These are phyloP conservation scores for Wickerhamomyces canadensis DNA, from an alignment of 805 yeast species.

Conservation along the genomic window DNA sequence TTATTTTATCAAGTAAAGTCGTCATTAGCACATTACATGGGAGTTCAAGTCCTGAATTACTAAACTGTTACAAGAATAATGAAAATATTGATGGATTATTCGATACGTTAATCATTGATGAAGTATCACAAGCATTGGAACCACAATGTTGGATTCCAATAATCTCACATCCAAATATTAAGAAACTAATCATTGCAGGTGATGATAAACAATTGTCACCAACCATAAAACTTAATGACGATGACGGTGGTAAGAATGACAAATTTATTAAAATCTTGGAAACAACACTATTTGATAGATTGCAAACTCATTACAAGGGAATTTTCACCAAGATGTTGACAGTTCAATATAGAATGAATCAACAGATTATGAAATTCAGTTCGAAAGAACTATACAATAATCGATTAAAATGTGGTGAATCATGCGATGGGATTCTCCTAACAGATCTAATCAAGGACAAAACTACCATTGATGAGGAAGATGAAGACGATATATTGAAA, in stretches of 20 bases:
- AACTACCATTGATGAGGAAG: conserved; percentile 22
- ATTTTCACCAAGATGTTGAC: conserved; percentile 54
- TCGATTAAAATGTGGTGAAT: conserved; percentile 52
- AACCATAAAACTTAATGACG: conserved; percentile 60
- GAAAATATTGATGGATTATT: conserved; percentile 38
- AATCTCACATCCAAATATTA: conserved; percentile 48
- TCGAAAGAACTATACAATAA: conserved; percentile 61
- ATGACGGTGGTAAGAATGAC: too few relatives aligned
- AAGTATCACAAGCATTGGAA: conserved; percentile 89
- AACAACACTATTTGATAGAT: conserved; percentile 74
- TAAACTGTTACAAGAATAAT: conserved; percentile 37
- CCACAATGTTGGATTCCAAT: conserved; percentile 97
- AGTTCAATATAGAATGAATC: conserved; percentile 86
- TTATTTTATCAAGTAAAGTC: conserved; percentile 58
- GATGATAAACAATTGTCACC: conserved; percentile 93
- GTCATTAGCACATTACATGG: conserved; percentile 86
- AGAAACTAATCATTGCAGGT: conserved; percentile 77
- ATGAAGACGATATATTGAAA: conserved; percentile 47
- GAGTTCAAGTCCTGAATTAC: conserved; percentile 66
- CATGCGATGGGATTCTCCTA: conserved; percentile 49
- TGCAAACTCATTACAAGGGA: conserved; percentile 45
- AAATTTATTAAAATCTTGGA: conserved; percentile 43
- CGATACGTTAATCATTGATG: conserved; percentile 85
- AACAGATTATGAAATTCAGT: conserved; percentile 71
- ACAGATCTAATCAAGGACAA: conserved; percentile 46